A percentile compares a stretch with the other conserved stretches of the same genome.
These are phyloP conservation scores for Cornus suecica DNA, from an alignment of 148 eudicot genomes.

Conservation along the genomic window DNA sequence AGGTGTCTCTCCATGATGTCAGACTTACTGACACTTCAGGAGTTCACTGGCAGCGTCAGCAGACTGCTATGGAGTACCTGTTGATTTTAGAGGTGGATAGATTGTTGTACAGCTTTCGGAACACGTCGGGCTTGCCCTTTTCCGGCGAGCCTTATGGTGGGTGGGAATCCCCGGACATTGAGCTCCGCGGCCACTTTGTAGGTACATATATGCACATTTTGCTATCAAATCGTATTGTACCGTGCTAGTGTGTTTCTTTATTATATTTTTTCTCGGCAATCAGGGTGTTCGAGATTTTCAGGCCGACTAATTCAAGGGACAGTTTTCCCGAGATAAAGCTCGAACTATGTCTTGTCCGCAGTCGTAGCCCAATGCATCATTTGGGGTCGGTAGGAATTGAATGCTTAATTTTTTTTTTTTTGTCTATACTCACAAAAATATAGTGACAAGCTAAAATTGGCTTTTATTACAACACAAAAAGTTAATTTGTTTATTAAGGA, in stretches of 20 bases:
- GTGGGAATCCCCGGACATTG: conserved; percentile 63
- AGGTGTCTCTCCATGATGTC: conserved; percentile 63
- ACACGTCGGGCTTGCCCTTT: conserved; percentile 65
- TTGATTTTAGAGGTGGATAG: conserved; percentile 77
- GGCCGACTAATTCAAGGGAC: no score
- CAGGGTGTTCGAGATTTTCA: no score
- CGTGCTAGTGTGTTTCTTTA: background rate
- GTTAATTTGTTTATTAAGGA: no score
- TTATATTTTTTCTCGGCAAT: background rate
- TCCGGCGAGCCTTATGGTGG: conserved; percentile 75
- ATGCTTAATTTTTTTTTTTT: no score
- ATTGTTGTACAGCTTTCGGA: conserved; percentile 81
- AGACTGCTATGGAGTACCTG: conserved; percentile 75
- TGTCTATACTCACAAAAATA: no score
- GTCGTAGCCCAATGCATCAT: no score
- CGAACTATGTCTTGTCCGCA: no score
- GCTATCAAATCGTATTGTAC: no score
- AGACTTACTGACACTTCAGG: conserved; percentile 52
- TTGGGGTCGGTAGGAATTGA: no score
- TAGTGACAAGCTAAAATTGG: no score
- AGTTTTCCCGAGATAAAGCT: no score
- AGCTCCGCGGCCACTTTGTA: conserved; percentile 95
- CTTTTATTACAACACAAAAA: no score
- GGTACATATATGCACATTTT: conserved; percentile 25
- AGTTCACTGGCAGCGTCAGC: conserved; percentile 60